Evolutionary conservation across 2,329 filamentous ascomycete species (phyloP).

Genomic region (Fusarium buharicum): DNA sequence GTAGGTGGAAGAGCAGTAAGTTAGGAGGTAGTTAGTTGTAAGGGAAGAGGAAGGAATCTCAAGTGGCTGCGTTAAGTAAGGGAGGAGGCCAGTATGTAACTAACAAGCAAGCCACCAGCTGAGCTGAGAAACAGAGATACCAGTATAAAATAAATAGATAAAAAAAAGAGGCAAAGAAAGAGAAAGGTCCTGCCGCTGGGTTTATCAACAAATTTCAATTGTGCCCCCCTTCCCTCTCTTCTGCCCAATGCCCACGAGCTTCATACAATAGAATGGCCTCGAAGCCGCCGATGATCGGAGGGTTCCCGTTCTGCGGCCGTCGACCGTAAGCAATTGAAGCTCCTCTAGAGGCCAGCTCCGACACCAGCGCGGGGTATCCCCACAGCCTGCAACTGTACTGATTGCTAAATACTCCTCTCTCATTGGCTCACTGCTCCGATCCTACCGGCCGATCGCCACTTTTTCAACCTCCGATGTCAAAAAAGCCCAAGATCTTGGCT

Average conservation of each 20-base stretch:
- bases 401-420: conserved; percentile 45
- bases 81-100: not conserved
- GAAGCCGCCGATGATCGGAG: conserved; percentile 48
- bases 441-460: conserved; percentile 36
- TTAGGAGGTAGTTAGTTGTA: not conserved
- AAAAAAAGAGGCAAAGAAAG: conserved; percentile 16
- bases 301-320: conserved; percentile 29
- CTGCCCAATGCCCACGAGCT: no score
- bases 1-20: not conserved
- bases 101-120: conserved; percentile 2
- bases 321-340: conserved; percentile 43
- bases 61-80: not conserved
- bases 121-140: conserved; percentile 3
- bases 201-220: conserved; percentile 45
- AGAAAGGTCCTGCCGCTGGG: conserved; percentile 34
- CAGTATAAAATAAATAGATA: conserved; percentile 19
- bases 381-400: conserved; percentile 39
- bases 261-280: conserved; percentile 39
- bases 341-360: conserved; percentile 37
- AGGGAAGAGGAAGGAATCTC: conserved; percentile 19
- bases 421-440: conserved; percentile 40
- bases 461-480: conserved; percentile 44
- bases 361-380: conserved; percentile 46
- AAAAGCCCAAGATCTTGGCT: conserved; percentile 23
- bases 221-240: conserved; percentile 33